Base-by-base conservation (phyloP, 169 alveolate genomes). In the Babesia sp. region DNA sequence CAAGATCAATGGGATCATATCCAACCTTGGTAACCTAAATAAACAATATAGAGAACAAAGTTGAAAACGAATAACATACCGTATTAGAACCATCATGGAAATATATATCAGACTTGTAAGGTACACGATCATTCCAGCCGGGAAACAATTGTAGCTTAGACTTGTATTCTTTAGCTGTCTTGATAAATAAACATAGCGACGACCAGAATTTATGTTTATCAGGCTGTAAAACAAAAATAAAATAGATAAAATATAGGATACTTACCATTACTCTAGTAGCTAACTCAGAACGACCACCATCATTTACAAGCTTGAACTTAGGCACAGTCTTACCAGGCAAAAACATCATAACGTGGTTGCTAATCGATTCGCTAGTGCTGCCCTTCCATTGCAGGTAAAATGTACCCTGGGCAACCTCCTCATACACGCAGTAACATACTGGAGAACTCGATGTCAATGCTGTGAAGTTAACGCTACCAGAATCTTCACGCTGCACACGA, bases 101-200 rank as follows among this genome's bases (percentile, higher is more conserved):
- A 76, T 79, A 71, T 26, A 79, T n/a, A 71, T 79, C 87, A 33
- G 81, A 69, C 63, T 79, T 79, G 71, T 59, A 79, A 28, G 87
- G 87, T n/a, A 70, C 33, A 26, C 14, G 26, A 0, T 74, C 56
- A 54, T 55, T 53, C 87, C 87, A 79, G 20, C 67, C 75, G 22
- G 76, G 70, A 61, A 79, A 51, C 37, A 79, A 34, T 69, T 79
- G 87, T 51, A 79, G 31, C 56, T 42, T 79, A 36, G 85, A 57
- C 73, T 81, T 72, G 84, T 71, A 81, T 37, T 81, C 84, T 68
- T 81, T 81, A 58, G 89, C 89, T 12, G 51, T 18, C 57, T 81
- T 81, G 61, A 81, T 45, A 63, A 81, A 81, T 41, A 60, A 66
- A 58, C 89, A 81, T 8, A 81, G 58, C 24, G 60, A 29, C 46